Conservation (phyloP, 2,329 filamentous ascomycete genomes). For the Penicillium aurantiogriseum region DNA sequence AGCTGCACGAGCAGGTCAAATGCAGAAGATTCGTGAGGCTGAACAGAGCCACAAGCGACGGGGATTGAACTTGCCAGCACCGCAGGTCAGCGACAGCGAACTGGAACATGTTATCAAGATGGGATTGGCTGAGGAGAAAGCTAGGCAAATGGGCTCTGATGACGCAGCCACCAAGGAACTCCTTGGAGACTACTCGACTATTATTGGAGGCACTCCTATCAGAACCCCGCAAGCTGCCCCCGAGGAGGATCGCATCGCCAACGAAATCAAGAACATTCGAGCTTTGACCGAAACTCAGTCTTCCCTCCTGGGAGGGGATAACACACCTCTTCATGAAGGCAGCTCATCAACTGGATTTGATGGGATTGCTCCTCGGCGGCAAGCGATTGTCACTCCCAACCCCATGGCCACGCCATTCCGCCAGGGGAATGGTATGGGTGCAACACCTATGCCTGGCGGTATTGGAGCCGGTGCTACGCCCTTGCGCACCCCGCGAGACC, state of each 20-base stretch:
- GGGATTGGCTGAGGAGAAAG: constrained; percentile 88
- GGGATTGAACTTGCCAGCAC: constrained; percentile 75
- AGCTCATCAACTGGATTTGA: constrained; percentile 82
- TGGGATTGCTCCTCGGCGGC: constrained; percentile 74
- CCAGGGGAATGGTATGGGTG: constrained; percentile 62
- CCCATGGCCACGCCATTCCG: constrained; percentile 88
- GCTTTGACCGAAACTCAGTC: constrained; percentile 92
- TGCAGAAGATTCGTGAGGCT: constrained; percentile 91
- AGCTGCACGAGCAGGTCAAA: constrained; percentile 86
- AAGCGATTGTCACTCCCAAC: constrained; percentile 86
- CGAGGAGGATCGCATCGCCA: constrained; percentile 92
- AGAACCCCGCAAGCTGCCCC: constrained; percentile 87
- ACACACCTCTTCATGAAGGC: constrained; percentile 82
- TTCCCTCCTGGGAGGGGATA: constrained; percentile 88
- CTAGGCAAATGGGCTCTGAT: constrained; percentile 69
- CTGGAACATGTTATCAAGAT: constrained; percentile 98
- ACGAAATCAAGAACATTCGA: constrained; percentile 91
- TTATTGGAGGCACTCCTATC: constrained; percentile 81
- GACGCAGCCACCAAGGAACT: constrained; percentile 85
- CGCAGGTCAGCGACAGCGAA: constrained; percentile 89
- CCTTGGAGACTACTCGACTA: constrained; percentile 78
- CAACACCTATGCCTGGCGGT: constrained; percentile 62
- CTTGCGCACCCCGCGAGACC: constrained; percentile 83
- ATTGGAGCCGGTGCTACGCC: constrained; percentile 68
- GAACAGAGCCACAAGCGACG: constrained; percentile 95